A percentile compares a stretch with the other conserved stretches of the same genome.
Evolutionary conservation across 768 basidiomycete genomes (phyloP).

Genomic region (Leccinum uliginosum): DNA sequence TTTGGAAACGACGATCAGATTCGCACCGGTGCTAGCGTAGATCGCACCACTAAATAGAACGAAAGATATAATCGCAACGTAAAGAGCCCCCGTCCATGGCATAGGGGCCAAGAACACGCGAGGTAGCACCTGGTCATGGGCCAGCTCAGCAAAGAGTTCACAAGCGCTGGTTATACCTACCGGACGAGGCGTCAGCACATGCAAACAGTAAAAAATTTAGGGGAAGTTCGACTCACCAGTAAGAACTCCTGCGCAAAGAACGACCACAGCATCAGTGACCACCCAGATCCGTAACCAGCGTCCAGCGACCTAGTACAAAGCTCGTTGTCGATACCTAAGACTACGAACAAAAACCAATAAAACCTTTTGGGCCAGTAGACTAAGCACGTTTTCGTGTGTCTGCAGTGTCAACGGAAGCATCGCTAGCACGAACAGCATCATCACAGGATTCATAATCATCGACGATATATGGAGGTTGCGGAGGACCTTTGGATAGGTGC

Average conservation of each 20-base stretch:
- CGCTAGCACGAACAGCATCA: conserved; percentile 60
- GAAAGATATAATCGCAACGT: conserved; percentile 50
- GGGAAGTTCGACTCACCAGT: conserved; percentile 41
- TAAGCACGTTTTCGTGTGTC: conserved; percentile 56
- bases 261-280: conserved; percentile 64
- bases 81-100: conserved; percentile 48
- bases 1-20: conserved; percentile 50
- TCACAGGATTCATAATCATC: conserved; percentile 48
- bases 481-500: conserved; percentile 53
- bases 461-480: conserved; percentile 62
- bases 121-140: conserved; percentile 60
- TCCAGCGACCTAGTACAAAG: conserved; percentile 46
- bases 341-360: not conserved
- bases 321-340: not conserved
- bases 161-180: conserved; percentile 55
- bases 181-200: not conserved
- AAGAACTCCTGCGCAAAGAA: conserved; percentile 68
- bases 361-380: conserved; percentile 57
- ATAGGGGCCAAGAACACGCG: conserved; percentile 43
- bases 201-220: not conserved
- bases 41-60: conserved; percentile 45
- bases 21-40: conserved; percentile 56
- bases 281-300: conserved; percentile 60
- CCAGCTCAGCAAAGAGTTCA: conserved; percentile 54
- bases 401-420: conserved; percentile 51